A percentile compares a stretch with the other conserved stretches of the same genome.
Evolutionary conservation across 1,284 basidiomycete species (phyloP).

Genomic region (Boletus holoroseus): DNA sequence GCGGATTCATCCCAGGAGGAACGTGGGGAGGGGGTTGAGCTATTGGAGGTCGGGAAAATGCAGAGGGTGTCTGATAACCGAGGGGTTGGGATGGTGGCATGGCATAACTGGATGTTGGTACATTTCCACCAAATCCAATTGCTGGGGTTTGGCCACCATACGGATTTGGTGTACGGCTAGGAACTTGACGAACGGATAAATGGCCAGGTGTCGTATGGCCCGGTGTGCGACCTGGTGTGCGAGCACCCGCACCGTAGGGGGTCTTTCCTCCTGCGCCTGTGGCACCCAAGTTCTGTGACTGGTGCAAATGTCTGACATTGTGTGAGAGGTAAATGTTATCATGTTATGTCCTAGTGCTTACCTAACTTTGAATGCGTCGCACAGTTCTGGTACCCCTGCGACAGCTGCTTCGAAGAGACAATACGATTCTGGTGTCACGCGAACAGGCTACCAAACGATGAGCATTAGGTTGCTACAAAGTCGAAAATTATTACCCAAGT

Average conservation of each 20-base stretch:
- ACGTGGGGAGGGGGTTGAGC: conserved; percentile 38
- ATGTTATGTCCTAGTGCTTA: conserved; percentile 33
- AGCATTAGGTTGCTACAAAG: background rate
- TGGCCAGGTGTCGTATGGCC: conserved; percentile 73
- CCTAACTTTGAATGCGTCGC: conserved; percentile 94
- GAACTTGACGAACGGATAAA: conserved; percentile 61
- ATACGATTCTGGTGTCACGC: conserved; percentile 86
- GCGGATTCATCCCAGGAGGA: conserved; percentile 58
- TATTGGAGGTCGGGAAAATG: conserved; percentile 40
- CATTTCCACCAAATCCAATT: conserved; percentile 30
- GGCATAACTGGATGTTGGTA: conserved; percentile 27
- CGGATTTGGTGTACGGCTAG: conserved; percentile 68
- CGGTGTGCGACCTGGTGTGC: conserved; percentile 69
- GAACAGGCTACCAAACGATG: conserved; percentile 60
- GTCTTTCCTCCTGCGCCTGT: conserved; percentile 64
- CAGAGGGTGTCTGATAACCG: conserved; percentile 59
- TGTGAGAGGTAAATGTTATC: conserved; percentile 13
- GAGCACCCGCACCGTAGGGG: conserved; percentile 68
- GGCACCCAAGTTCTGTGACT: conserved; percentile 67
- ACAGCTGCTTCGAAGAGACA: conserved; percentile 84
- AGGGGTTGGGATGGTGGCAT: conserved; percentile 42
- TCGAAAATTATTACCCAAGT: conserved; percentile 64
- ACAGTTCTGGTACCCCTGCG: conserved; percentile 84
- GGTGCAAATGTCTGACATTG: conserved; percentile 61
- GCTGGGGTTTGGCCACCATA: conserved; percentile 53